Percentiles rank a stretch among this genome's conserved stretches.
These are phyloP conservation scores for Alternaria consortialis DNA, from an alignment of 2,329 filamentous ascomycete species.

Conservation along the genomic window DNA sequence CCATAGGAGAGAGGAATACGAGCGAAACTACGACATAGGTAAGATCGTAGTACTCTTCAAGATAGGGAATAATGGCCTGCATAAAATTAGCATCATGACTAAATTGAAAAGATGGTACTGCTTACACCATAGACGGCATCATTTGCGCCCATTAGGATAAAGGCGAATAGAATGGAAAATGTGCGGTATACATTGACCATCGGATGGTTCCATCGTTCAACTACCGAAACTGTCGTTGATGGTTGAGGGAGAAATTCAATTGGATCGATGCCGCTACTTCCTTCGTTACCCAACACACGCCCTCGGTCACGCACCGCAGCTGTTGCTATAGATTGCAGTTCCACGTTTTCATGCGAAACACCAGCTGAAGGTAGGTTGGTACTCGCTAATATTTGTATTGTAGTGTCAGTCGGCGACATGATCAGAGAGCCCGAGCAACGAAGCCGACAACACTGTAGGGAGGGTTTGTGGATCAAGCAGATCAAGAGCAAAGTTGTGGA, in stretches of 20 bases:
- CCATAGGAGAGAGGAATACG: conserved; percentile 70
- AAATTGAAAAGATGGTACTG: conserved; percentile 12
- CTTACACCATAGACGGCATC: conserved; percentile 70
- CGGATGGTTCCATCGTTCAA: conserved; percentile 69
- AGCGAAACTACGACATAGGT: conserved; percentile 69
- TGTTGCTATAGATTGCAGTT: not conserved
- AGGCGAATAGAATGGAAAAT: conserved; percentile 64
- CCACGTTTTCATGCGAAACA: not conserved
- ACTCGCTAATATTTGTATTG: conserved; percentile 6
- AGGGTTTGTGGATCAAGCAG: not conserved
- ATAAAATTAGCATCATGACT: not conserved
- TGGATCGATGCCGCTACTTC: conserved; percentile 27
- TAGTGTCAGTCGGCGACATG: conserved; percentile 23
- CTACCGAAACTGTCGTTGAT: conserved; percentile 50
- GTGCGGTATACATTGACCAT: conserved; percentile 66
- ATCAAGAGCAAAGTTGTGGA: not conserved
- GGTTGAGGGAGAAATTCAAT: conserved; percentile 54
- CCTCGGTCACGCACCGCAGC: not conserved
- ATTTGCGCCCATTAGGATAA: conserved; percentile 71
- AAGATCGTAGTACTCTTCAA: conserved; percentile 68
- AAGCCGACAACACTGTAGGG: not conserved
- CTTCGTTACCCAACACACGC: conserved; percentile 1
- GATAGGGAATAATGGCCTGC: conserved; percentile 43
- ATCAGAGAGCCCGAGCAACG: not conserved
- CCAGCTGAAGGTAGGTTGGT: not conserved